Base-by-base conservation (phyloP, 768 basidiomycete species). In the Mycena albidolilacea region DNA sequence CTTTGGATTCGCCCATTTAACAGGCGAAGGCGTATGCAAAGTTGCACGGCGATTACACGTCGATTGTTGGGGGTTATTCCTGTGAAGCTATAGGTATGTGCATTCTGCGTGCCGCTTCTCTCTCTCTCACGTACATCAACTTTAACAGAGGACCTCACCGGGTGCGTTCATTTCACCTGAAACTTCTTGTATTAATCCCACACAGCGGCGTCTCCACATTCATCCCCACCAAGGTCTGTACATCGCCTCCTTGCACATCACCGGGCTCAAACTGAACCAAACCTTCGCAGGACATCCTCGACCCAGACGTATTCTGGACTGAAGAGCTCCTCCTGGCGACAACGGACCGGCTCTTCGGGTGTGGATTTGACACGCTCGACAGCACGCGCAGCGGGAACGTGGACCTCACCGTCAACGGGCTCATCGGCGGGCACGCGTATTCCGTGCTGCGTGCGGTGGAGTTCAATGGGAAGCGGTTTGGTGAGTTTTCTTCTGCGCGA, bases 331-430 rank as follows among this genome's bases (percentile, higher is more conserved):
- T 84, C 11, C 83, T 80, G 39, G 88, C 87, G 5, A 88, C 87
- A 72, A 79, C 85, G 60, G 89, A 89, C 73, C 84, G 88, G 7
- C 81, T 90, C 5, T 89, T 90, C 72, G 87, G 87, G 2, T 89
- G 89, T 73, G 85, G 84, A 59, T 88, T 89, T 75, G 81, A 85
- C 69, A 76, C 71, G 30, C 78, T 85, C 54, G 79, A 81, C 66
- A 77, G 73, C 55, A 78, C 81, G 41, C 82, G 84, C 14, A 84
- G 79, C 70, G 83, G 83, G 6, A 71, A 75, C 10, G 19, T 61
- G 6, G 76, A 75, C 21, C 37, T 80, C 35, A 81, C 77, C 46
- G 82, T 84, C 9, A 82, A 82, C 78, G 85, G 85, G 37, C 80
- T 85, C 21, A 77, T 84, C 12, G 85, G 84, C 19, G 79, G 80